phyloP scores from a whole-genome alignment of 2,329 filamentous ascomycete species.

The Chrysoporthe puriensis region DNA sequence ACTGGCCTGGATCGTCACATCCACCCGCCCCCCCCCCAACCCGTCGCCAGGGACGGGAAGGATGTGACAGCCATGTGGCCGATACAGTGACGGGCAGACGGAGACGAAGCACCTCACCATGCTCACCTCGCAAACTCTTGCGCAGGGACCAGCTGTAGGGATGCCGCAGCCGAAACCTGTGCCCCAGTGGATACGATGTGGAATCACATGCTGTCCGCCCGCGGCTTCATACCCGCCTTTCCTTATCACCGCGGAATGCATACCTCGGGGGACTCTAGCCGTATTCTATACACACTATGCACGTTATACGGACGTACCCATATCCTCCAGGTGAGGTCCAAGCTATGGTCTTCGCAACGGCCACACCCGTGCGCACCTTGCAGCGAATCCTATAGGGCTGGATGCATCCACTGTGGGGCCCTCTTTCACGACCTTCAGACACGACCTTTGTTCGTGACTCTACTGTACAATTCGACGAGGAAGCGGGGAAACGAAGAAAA shows the following conservation, averaged over 20 bases:
- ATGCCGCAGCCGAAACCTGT: conserved; percentile 9
- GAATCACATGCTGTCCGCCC: conserved; percentile 20
- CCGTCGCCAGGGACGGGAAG: neutral
- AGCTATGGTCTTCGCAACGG: neutral
- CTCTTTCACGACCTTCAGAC: neutral
- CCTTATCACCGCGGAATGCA: neutral
- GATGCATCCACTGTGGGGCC: neutral
- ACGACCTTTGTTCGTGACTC: neutral
- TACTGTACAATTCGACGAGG: neutral
- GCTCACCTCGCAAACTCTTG: conserved; percentile 29
- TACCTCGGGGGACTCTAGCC: neutral
- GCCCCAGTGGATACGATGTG: conserved; percentile 13
- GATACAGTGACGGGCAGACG: neutral
- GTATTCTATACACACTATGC: neutral
- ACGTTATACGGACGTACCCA: neutral
- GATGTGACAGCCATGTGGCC: conserved; percentile 3
- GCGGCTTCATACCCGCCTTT: neutral
- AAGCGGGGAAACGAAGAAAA: neutral
- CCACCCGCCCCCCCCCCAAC: neutral
- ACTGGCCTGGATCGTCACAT: conserved; percentile 6
- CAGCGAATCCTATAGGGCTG: conserved; percentile 20
- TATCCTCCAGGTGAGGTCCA: neutral
- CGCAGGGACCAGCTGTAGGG: conserved; percentile 11
- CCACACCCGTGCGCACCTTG: conserved; percentile 10
- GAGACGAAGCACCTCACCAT: conserved; percentile 13